Percentiles rank a stretch among this genome's conserved stretches.
These are phyloP conservation scores for Paraphoma chrysanthemicola DNA, from an alignment of 2,329 filamentous ascomycete species.

Conservation along the genomic window DNA sequence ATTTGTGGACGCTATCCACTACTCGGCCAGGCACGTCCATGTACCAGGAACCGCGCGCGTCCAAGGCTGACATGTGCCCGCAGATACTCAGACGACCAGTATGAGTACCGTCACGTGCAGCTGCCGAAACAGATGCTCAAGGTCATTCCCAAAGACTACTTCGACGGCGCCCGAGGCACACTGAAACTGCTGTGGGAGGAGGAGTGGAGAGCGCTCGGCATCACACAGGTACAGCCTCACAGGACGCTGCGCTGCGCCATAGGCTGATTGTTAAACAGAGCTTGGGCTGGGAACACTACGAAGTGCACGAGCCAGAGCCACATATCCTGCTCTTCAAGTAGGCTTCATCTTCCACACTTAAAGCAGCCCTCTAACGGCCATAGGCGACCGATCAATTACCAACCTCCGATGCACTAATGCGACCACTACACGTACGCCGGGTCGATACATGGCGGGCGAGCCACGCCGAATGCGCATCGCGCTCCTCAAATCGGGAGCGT, in stretches of 20 bases:
- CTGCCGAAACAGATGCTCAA: conserved; percentile 99
- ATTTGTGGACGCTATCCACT: conserved; percentile 92
- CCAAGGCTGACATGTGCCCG: conserved; percentile 21
- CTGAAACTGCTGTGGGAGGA: conserved; percentile 98
- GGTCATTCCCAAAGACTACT: conserved; percentile 92
- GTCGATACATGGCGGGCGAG: not conserved
- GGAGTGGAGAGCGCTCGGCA: conserved; percentile 95
- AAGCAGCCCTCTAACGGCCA: conserved; percentile 10
- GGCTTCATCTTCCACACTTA: conserved; percentile 47
- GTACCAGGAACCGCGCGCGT: conserved; percentile 15
- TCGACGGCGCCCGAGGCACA: conserved; percentile 86
- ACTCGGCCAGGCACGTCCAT: conserved; percentile 79
- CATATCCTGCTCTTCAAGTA: conserved; percentile 99
- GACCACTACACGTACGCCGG: conserved; percentile 14
- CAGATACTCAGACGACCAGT: conserved; percentile 92
- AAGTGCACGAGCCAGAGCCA: conserved; percentile 97
- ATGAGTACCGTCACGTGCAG: conserved; percentile 97
- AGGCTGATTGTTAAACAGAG: conserved; percentile 65
- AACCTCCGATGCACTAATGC: conserved; percentile 64
- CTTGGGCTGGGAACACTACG: conserved; percentile 98
- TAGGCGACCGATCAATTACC: conserved; percentile 85
- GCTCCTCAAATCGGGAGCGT: conserved; percentile 16
- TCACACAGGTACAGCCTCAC: conserved; percentile 77
- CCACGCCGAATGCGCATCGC: not conserved
- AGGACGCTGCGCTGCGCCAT: not conserved